Evolutionary conservation across 768 basidiomycete species (phyloP), one percentile per base, ranked within the genome.

Genomic region (Suillus americanus): DNA sequence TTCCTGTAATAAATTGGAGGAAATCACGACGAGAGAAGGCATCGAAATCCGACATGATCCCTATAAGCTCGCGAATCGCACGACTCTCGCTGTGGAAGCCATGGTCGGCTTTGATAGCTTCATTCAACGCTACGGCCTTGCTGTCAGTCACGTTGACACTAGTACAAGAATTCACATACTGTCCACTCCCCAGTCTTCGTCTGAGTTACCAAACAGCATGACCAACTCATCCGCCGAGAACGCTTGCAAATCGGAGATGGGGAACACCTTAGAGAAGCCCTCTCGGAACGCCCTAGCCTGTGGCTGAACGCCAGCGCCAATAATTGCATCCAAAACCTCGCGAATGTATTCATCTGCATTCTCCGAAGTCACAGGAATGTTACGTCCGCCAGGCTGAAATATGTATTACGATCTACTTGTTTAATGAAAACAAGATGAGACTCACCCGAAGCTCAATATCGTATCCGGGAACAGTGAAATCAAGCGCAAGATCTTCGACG

Each of bases 391-490:
- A 45, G 89, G 86, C 92, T 97, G 62, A 16, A 14, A 38, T 65
- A 50, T 65, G 1, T 64, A 40, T 35, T 28, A 64, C 30, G 61
- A n/a, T 12, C 2, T 41, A 25, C 45, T 20, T 8, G 43, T 14
- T 45, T 16, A n/a, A 40, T 43, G 30, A 6, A 20, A 62, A 18
- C 41, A 16, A 54, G 53, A 57, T 43, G n/a, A 14, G 16, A 76
- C 87, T 64, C 73, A 94, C 95, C 74, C 87, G 86, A 35, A 99
- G 83, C 75, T 97, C 94, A 64, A 99, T 91, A 72, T 95, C 89
- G 73, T 97, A 95, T 16, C 97, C 97, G 10, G 97, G 97, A 20
- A 99, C 83, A 9, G 97, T 98, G 77, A 99, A 99, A 78, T 99
- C 97, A 23, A 99, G 85, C 0, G 91, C 88, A 40, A 99, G 85